Base-by-base conservation (phyloP, 257 asterid genomes). In the Solanum pennellii region DNA sequence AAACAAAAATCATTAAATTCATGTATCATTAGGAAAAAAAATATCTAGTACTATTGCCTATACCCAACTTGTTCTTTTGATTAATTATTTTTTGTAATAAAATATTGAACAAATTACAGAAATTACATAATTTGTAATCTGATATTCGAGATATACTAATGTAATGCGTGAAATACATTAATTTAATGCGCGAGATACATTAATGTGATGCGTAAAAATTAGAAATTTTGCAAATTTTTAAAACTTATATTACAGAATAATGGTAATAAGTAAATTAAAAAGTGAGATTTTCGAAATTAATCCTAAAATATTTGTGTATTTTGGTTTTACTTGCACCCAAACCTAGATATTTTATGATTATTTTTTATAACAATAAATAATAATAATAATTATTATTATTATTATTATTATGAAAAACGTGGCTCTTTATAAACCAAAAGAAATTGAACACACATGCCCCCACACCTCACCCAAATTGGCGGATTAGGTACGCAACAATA, bases 391-490 rank as follows among this genome's bases (percentile, higher is more conserved):
- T 42, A 9, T 42, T 42, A 42, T 42, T 42, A 42, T 42, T 42
- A 42, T 42, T 45, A 47, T 47, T 5, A 14, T 49, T 49, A 49
- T 49, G 41, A 21, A 29, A 69, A 69, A 69, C 80, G 80, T 73
- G 80, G 47, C 80, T 35, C 27, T 73, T n/a, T 73, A 73, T 5
- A 73, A 20, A 73, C 80, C 80, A 73, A 35, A 73, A 73, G 47
- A 73, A 73, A 35, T 73, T 35, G 80, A 73, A 5, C 80, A 37
- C 9, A 5, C 25, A 1, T 20, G 80, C 29, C 80, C 80, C 80
- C 80, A 73, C 80, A 73, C 80, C 80, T 73, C 80, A 35, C 47
- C 80, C 47, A 37, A 35, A 73, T 73, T 73, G 80, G 80, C 80
- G 47, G 80, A 73, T 73, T 73, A 35, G 80, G 80, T 73, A 73